A percentile compares a stretch with the other conserved stretches of the same genome.
Evolutionary conservation across 371 early-diverging fungal species (phyloP).

Genomic region (Astathelohania contejeani): DNA sequence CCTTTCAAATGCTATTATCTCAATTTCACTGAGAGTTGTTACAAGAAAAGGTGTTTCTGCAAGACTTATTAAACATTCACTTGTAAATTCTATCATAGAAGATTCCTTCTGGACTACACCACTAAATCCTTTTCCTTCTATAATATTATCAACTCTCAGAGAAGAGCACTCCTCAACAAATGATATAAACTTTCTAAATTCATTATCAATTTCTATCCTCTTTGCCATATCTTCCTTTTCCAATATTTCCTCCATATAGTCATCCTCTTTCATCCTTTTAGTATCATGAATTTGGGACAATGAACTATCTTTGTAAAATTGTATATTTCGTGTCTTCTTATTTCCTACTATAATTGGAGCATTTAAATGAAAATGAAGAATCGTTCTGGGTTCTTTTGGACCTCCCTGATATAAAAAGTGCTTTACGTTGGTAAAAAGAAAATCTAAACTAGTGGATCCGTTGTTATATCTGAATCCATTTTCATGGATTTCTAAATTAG

Average conservation of each 20-base stretch:
- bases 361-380: slow-evolving; percentile 50
- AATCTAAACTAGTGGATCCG: slow-evolving; percentile 20
- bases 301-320: slow-evolving; percentile 48
- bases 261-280: slow-evolving; percentile 42
- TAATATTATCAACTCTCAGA: slow-evolving; percentile 37
- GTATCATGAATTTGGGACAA: slow-evolving; percentile 42
- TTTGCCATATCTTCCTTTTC: slow-evolving; percentile 49
- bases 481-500: slow-evolving; percentile 51
- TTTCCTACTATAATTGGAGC: slow-evolving; percentile 34
- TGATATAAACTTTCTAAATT: slow-evolving; percentile 44
- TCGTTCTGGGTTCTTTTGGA: slow-evolving; percentile 34
- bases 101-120: slow-evolving; percentile 50
- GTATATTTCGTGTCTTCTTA: slow-evolving; percentile 47
- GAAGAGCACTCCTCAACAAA: slow-evolving; percentile 30
- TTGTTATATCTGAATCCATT: slow-evolving; percentile 50
- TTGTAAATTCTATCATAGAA: slow-evolving; percentile 42
- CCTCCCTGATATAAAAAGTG: slow-evolving; percentile 47
- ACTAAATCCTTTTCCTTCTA: slow-evolving; percentile 36
- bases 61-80: slow-evolving; percentile 46
- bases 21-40: slow-evolving; percentile 48
- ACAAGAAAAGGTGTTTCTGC: slow-evolving; percentile 52
- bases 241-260: slow-evolving; percentile 46
- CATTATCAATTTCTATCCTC: slow-evolving; percentile 38
- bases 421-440: slow-evolving; percentile 51
- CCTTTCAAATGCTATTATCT: slow-evolving; percentile 52